Percentiles rank a stretch among this genome's conserved stretches.
Conservation (phyloP, 2,329 filamentous ascomycete species). For the Colletotrichum filicis region DNA sequence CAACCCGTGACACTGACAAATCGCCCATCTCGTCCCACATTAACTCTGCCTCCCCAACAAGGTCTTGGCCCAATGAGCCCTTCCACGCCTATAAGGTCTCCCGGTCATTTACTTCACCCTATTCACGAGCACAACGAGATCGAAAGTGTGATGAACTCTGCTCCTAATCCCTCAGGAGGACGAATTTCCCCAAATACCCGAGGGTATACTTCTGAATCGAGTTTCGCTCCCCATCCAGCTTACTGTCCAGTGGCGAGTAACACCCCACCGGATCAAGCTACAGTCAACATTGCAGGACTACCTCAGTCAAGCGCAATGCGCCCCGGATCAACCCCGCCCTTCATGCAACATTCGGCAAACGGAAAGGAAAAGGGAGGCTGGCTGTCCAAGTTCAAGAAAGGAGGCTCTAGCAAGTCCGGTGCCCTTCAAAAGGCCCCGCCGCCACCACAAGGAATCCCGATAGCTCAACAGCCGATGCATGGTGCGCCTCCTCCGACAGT, state of each 20-base stretch:
- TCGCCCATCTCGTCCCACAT: constrained; percentile 16
- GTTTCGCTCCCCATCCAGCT: neutral
- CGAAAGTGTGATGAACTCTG: neutral
- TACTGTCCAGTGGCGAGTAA: constrained; percentile 11
- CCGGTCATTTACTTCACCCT: constrained; percentile 33
- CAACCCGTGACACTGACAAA: neutral
- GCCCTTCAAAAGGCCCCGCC: constrained; percentile 28
- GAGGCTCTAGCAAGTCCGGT: constrained; percentile 9
- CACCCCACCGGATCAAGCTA: neutral
- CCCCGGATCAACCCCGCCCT: constrained; percentile 12
- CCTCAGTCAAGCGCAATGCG: neutral
- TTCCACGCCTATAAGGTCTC: constrained; percentile 10
- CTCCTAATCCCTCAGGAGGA: neutral
- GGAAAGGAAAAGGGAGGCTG: constrained; percentile 34
- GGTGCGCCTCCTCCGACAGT: neutral
- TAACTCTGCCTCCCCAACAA: constrained; percentile 8
- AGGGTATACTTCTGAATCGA: neutral
- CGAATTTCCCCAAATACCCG: neutral
- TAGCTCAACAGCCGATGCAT: too few species aligned
- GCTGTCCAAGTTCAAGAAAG: constrained; percentile 35
- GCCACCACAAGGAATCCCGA: neutral
- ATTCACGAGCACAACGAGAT: constrained; percentile 34
- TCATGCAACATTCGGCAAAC: neutral
- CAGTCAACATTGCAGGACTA: neutral
- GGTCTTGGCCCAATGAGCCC: neutral